Evolutionary conservation across 176 grass and related monocot genomes (phyloP), one percentile per base, ranked within the genome.

Genomic region (Hyparrhenia diplandra): DNA sequence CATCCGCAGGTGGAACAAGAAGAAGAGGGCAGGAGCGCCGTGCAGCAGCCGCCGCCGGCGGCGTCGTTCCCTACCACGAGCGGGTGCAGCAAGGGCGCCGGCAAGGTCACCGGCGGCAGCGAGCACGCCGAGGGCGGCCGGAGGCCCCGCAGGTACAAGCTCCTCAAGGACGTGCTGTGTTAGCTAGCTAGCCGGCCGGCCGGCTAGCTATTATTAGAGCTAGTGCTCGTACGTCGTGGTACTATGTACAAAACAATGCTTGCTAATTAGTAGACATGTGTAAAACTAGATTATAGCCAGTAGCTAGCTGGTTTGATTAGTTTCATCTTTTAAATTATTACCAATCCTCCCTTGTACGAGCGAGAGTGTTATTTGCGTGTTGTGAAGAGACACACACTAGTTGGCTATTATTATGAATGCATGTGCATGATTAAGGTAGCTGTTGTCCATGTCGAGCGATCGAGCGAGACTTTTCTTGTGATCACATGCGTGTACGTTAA

Each of bases 121-220:
- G 83, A 78, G 45, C 67, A 84, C 30, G 82, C 32, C 36, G 88
- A 62, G 18, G 46, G 88, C 46, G 83, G 83, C 46, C 79, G 88
- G 79, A 77, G 83, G 77, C 47, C 85, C 46, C 96, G 96, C 67
- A 90, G 96, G 86, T 99, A 99, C 90, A 99, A 99, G 90, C 90
- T 99, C 42, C 92, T 99, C 49, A 99, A 99, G 85, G 96, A 99
- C 85, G 96, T 99, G 45, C 37, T 91, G 32, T 93, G 88, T 80
- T 98, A 88, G 87, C 45, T 0, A 47, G 1, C 18, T 0, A 8
- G 51, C 49, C 49, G 18, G 51, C 16, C 49, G 49, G 46, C 45
- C 1, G 0, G 47, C 47, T 43, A 13, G 13, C 14, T 18, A 49
- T 49, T 0, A 10, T 3, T 7, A 21, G 52, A n/a, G n/a, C 21